phyloP scores from a whole-genome alignment of 1,139 yeast species.

The Tardiomyces digboiensis region DNA sequence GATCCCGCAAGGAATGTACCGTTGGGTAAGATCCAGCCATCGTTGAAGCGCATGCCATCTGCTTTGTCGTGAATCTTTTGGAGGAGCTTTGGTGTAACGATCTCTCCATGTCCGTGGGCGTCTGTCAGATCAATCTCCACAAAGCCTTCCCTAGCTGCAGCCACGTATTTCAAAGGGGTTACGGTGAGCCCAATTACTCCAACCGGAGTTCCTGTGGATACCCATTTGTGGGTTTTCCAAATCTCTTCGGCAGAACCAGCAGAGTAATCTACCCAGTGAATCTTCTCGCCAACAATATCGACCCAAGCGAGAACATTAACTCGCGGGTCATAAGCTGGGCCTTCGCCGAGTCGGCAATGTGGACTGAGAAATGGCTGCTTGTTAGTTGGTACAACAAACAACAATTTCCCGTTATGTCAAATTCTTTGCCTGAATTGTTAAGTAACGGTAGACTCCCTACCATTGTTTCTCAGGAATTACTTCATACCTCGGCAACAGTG shows the following conservation, averaged over 20 bases:
- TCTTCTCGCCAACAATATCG: slow-evolving; percentile 21
- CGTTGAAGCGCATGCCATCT: slow-evolving; percentile 18
- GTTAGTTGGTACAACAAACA: not conserved
- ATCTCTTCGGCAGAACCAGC: slow-evolving; percentile 8
- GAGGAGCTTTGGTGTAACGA: slow-evolving; percentile 17
- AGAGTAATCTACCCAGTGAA: slow-evolving; percentile 19
- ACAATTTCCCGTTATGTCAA: not conserved
- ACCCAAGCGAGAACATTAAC: slow-evolving; percentile 21
- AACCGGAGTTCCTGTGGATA: slow-evolving; percentile 13
- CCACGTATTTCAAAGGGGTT: slow-evolving; percentile 19
- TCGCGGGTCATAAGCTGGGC: slow-evolving; percentile 25
- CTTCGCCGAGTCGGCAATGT: slow-evolving; percentile 22
- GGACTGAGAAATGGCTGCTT: slow-evolving; percentile 6
- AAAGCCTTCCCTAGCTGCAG: slow-evolving; percentile 22
- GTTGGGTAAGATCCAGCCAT: slow-evolving; percentile 23
- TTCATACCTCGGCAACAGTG: too few relatives aligned
- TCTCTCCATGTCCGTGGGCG: slow-evolving; percentile 18
- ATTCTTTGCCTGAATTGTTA: not conserved
- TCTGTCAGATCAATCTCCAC: slow-evolving; percentile 19
- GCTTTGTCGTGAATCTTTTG: slow-evolving; percentile 15
- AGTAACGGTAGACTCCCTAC: too few relatives aligned
- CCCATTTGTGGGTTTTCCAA: slow-evolving; percentile 14
- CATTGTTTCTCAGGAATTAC: too few relatives aligned
- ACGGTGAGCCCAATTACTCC: slow-evolving; percentile 25
- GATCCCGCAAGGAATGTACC: slow-evolving; percentile 22